Conservation (phyloP, 2,329 filamentous ascomycete genomes). For the Alternaria metachromatica region DNA sequence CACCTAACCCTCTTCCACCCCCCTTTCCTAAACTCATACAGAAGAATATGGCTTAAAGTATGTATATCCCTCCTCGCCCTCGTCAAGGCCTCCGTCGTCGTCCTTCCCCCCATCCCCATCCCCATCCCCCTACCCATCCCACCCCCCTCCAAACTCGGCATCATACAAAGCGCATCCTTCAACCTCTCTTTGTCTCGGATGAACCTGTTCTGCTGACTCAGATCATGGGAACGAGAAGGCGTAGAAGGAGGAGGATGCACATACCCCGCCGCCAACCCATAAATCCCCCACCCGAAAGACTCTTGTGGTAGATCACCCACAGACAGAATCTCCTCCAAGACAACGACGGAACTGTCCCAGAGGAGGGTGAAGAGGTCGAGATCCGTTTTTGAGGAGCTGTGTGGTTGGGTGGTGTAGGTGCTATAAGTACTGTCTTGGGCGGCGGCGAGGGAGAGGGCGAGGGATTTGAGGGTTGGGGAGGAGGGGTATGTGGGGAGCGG, state of each 20-base stretch:
- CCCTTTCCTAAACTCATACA: constrained; percentile 23
- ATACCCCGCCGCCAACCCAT: constrained; percentile 25
- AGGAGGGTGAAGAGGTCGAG: constrained; percentile 22
- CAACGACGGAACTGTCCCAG: constrained; percentile 15
- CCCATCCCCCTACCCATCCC: too few relatives aligned
- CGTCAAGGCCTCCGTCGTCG: constrained; percentile 2
- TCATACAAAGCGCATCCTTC: constrained; percentile 10
- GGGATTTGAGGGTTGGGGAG: not conserved
- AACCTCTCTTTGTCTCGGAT: constrained; percentile 17
- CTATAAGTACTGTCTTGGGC: constrained; percentile 25
- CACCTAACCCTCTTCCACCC: constrained; percentile 23
- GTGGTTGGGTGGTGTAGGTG: constrained; percentile 14
- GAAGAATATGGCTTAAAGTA: constrained; percentile 19
- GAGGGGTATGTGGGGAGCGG: not conserved
- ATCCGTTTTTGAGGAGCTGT: constrained; percentile 16
- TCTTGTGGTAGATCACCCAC: constrained; percentile 16
- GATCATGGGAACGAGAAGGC: not conserved
- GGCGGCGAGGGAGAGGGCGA: constrained; percentile 24
- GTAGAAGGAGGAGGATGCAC: constrained; percentile 7
- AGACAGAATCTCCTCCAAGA: constrained; percentile 19
- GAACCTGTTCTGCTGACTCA: constrained; percentile 9
- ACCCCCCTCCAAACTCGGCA: constrained; percentile 1
- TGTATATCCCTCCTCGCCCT: constrained; percentile 25
- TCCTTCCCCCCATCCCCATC: not conserved
- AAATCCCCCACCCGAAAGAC: constrained; percentile 28